A percentile compares a stretch with the other conserved stretches of the same genome.
These are phyloP conservation scores for Chaetomium fimeti DNA, from an alignment of 495 filamentous ascomycete genomes.

Conservation along the genomic window DNA sequence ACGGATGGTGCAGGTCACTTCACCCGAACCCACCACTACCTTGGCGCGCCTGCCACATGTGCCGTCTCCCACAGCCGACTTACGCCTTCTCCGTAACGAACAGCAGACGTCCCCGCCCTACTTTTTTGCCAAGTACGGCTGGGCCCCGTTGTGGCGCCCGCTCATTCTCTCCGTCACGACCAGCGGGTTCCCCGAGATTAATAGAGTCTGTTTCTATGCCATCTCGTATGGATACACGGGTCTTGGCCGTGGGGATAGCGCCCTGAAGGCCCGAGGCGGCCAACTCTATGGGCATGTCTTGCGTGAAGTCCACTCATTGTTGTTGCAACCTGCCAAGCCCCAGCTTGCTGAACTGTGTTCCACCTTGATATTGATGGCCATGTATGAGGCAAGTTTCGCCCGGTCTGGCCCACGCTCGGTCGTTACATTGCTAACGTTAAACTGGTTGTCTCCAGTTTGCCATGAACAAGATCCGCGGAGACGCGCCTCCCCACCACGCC, in stretches of 20 bases:
- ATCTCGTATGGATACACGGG: neutral
- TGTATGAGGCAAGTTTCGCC: conserved; percentile 2
- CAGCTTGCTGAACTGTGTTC: neutral
- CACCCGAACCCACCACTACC: neutral
- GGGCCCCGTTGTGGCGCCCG: conserved; percentile 22
- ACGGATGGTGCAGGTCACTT: neutral
- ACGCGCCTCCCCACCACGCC: neutral
- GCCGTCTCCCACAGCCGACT: neutral
- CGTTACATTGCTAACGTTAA: neutral
- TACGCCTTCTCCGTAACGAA: neutral
- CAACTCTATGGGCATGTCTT: neutral
- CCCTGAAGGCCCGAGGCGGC: neutral
- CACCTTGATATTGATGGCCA: neutral
- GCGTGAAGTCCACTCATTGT: neutral
- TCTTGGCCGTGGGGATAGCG: neutral
- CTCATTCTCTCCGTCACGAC: neutral
- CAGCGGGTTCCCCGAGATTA: neutral
- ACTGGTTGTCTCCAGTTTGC: neutral
- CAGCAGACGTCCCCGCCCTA: conserved; percentile 5
- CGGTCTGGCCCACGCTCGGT: neutral
- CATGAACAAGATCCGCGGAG: neutral
- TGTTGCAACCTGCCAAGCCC: neutral
- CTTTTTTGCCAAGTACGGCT: conserved; percentile 12
- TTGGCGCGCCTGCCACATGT: neutral
- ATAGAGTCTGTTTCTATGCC: neutral